These are phyloP conservation scores for Cutaneotrichosporon curvatum DNA, from an alignment of 1,284 basidiomycete species.

Conservation along the genomic window DNA sequence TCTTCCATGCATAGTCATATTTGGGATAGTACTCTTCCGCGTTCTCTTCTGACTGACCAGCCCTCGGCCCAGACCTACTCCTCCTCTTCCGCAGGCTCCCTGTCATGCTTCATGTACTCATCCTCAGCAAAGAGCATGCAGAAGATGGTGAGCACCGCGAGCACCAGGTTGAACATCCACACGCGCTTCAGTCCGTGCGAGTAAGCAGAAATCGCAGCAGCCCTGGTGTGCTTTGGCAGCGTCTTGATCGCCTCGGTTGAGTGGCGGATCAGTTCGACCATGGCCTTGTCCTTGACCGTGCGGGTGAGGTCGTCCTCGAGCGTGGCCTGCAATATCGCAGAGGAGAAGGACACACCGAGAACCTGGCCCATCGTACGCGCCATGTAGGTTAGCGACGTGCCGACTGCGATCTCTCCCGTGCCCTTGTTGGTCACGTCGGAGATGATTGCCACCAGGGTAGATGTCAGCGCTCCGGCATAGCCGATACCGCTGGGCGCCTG, in stretches of 20 bases:
- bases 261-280: conserved; percentile 58
- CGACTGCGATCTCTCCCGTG: conserved; percentile 53
- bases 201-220: conserved; percentile 73
- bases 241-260: conserved; percentile 69
- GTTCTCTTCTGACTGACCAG: too few relatives aligned
- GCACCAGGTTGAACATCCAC: conserved; percentile 66
- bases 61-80: too few relatives aligned
- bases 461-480: conserved; percentile 34
- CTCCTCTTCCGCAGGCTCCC: conserved; percentile 1
- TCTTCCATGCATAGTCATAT: too few relatives aligned
- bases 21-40: too few relatives aligned
- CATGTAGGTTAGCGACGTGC: conserved; percentile 80
- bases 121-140: conserved; percentile 26
- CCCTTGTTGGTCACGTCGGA: conserved; percentile 30
- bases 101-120: conserved; percentile 24
- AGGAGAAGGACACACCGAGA: conserved; percentile 76
- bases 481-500: conserved; percentile 32
- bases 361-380: conserved; percentile 87
- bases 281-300: conserved; percentile 62
- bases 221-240: conserved; percentile 55
- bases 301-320: conserved; percentile 60
- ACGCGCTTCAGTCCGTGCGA: conserved; percentile 71
- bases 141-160: conserved; percentile 25
- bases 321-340: conserved; percentile 68
- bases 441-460: conserved; percentile 36